Conservation (phyloP, 352 stramenopile genomes). For the Globisporangium orthogonon region DNA sequence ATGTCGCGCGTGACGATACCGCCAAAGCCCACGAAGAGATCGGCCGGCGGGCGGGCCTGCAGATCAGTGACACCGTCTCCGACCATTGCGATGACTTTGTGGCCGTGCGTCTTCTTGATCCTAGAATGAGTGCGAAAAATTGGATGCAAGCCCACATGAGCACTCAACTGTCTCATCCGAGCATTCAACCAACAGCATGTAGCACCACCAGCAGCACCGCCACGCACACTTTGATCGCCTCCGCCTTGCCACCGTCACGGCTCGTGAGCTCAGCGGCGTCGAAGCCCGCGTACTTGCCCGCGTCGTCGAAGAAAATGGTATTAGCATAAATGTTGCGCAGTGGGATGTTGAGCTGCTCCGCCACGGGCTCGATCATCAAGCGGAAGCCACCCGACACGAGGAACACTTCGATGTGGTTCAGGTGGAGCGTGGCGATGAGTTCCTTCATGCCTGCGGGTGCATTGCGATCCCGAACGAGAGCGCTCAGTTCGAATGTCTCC, state of each 20-base stretch:
- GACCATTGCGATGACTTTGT: conserved; percentile 97
- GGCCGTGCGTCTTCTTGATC: conserved; percentile 90
- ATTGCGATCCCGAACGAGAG: not conserved
- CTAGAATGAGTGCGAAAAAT: conserved; percentile 6
- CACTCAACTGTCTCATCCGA: not conserved
- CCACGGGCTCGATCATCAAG: conserved; percentile 98
- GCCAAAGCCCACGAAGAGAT: conserved; percentile 97
- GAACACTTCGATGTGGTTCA: conserved; percentile 92
- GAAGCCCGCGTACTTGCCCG: conserved; percentile 91
- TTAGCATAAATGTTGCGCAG: conserved; percentile 96
- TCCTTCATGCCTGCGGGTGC: conserved; percentile 58
- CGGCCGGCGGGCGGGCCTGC: conserved; percentile 95
- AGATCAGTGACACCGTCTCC: conserved; percentile 98
- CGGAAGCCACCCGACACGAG: conserved; percentile 98
- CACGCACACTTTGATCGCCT: conserved; percentile 64
- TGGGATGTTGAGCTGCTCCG: conserved; percentile 77
- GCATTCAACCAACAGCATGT: not conserved
- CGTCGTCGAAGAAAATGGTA: conserved; percentile 92
- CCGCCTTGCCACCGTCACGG: conserved; percentile 70
- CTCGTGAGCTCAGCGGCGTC: conserved; percentile 94
- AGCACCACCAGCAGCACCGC: not conserved
- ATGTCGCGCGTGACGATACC: conserved; percentile 92
- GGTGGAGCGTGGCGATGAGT: conserved; percentile 88
- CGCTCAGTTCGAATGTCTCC: not conserved
- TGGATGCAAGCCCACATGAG: not conserved